These are phyloP conservation scores for Chamaenerion angustifolium DNA, from an alignment of 345 rosid genomes.

Conservation along the genomic window DNA sequence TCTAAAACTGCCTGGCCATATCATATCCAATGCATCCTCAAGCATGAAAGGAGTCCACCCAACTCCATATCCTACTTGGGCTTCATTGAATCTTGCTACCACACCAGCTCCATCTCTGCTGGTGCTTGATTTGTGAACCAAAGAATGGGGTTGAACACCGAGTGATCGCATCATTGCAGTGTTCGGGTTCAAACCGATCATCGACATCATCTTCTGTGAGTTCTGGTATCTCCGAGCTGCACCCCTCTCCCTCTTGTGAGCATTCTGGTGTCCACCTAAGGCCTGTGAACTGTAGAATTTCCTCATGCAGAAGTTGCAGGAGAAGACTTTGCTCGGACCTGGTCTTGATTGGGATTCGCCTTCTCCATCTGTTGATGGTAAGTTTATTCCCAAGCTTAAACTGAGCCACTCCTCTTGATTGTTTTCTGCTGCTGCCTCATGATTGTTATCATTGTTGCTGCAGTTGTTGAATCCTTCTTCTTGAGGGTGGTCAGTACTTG, in stretches of 20 bases:
- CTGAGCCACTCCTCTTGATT: conserved; percentile 46
- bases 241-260: conserved; percentile 69
- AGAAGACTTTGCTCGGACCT: conserved; percentile 33
- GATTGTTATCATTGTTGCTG: too few species aligned
- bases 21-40: conserved; percentile 30
- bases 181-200: conserved; percentile 29
- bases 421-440: conserved; percentile 10
- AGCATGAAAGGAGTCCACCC: conserved; percentile 24
- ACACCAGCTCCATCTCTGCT: conserved; percentile 27
- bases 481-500: conserved; percentile 12
- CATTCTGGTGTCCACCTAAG: conserved; percentile 73
- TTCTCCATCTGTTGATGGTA: conserved; percentile 26
- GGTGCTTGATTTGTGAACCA: conserved; percentile 35
- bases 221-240: conserved; percentile 42
- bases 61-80: conserved; percentile 17
- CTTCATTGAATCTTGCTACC: conserved; percentile 33
- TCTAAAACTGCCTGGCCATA: conserved; percentile 75
- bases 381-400: conserved; percentile 38
- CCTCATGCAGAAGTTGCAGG: conserved; percentile 64
- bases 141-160: conserved; percentile 43
- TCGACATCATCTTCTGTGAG: conserved; percentile 45
- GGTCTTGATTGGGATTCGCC: conserved; percentile 21
- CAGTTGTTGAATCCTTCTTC: conserved; percentile 11
- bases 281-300: conserved; percentile 71
- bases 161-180: conserved; percentile 31